These are phyloP conservation scores for Microbotryum violaceum DNA, from an alignment of 1,284 basidiomycete genomes.

Conservation along the genomic window DNA sequence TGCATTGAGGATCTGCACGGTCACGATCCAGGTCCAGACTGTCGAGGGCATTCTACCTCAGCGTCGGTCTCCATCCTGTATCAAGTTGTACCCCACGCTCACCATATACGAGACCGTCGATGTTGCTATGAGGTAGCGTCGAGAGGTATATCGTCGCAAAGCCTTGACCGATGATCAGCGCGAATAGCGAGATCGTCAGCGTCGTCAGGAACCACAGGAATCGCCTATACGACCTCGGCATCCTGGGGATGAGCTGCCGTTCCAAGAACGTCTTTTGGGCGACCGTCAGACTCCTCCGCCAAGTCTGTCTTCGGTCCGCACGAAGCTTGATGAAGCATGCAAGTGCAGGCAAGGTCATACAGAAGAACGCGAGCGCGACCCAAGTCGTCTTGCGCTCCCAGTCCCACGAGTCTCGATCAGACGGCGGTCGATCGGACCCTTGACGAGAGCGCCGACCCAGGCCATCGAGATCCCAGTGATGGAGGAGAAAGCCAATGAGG, in stretches of 20 bases:
- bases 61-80: conserved; percentile 38
- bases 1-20: conserved; percentile 43
- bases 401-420: conserved; percentile 39
- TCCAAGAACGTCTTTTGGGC: conserved; percentile 46
- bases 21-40: conserved; percentile 49
- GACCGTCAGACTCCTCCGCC: conserved; percentile 40
- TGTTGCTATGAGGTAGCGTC: conserved; percentile 49
- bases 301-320: conserved; percentile 35
- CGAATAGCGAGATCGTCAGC: conserved; percentile 48
- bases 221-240: conserved; percentile 49
- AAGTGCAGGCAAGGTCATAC: conserved; percentile 51
- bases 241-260: conserved; percentile 43
- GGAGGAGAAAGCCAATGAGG: conserved; percentile 44
- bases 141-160: conserved; percentile 50
- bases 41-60: conserved; percentile 29
- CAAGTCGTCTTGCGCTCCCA: conserved; percentile 54
- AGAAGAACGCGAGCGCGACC: conserved; percentile 50
- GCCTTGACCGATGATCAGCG: conserved; percentile 51
- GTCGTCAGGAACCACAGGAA: conserved; percentile 53
- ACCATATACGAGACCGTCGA: conserved; percentile 51
- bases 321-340: conserved; percentile 39
- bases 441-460: conserved; percentile 15
- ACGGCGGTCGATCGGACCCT: conserved; percentile 22
- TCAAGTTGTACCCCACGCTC: neutral
- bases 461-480: conserved; percentile 45